Conservation (phyloP, 352 stramenopile species). For the Phytophthora megakarya region DNA sequence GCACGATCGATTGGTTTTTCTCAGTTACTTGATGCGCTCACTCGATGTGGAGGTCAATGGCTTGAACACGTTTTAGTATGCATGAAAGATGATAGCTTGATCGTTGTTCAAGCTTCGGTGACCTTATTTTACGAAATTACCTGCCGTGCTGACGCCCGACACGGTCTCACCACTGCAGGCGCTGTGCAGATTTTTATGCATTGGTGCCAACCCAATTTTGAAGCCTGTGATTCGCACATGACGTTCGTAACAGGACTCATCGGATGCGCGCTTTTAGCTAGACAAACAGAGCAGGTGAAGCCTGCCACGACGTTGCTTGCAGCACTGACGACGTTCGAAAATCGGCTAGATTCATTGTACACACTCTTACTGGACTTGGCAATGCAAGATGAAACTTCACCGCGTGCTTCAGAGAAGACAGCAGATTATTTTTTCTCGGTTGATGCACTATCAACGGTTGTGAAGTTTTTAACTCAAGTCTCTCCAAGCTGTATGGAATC, state of each 20-base stretch:
- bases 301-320: constrained; percentile 31
- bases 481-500: constrained; percentile 62
- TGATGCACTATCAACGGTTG: constrained; percentile 48
- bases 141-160: constrained; percentile 50
- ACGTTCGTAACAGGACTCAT: constrained; percentile 59
- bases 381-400: constrained; percentile 22
- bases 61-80: constrained; percentile 54
- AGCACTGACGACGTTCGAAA: constrained; percentile 35
- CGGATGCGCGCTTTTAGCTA: constrained; percentile 50
- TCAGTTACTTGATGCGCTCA: constrained; percentile 59
- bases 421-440: constrained; percentile 49
- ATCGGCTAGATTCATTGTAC: constrained; percentile 53
- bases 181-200: constrained; percentile 52
- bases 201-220: constrained; percentile 41
- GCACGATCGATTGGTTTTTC: constrained; percentile 56
- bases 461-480: constrained; percentile 59
- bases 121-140: constrained; percentile 70
- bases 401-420: constrained; percentile 30
- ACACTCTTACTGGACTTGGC: constrained; percentile 52
- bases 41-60: constrained; percentile 52
- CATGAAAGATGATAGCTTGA: constrained; percentile 40
- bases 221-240: constrained; percentile 36
- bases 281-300: constrained; percentile 39
- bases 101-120: constrained; percentile 45
- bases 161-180: constrained; percentile 67